Conservation (phyloP, 257 asterid species). For the Perilla frutescens region DNA sequence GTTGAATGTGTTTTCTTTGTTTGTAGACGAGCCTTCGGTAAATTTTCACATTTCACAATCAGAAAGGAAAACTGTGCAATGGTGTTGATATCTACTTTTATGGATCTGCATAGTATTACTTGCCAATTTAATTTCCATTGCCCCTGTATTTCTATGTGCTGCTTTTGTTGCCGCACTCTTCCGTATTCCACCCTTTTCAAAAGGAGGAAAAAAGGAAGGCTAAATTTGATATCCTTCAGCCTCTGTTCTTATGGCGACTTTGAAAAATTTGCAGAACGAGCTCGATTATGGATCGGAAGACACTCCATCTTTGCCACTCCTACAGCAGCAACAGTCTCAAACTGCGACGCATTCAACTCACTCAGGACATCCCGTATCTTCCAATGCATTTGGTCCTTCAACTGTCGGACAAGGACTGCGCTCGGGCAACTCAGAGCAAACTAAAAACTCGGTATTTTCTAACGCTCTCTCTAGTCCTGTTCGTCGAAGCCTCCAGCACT, state of each 20-base stretch:
- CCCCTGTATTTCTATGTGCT: no score
- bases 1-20: not conserved
- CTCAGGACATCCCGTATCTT: conserved; percentile 44
- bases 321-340: conserved; percentile 50
- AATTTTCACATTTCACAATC: not conserved
- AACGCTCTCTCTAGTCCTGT: conserved; percentile 69
- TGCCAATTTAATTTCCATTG: not conserved
- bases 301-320: conserved; percentile 47
- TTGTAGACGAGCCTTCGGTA: not conserved
- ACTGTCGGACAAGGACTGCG: conserved; percentile 50
- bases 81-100: not conserved
- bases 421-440: conserved; percentile 40
- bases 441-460: conserved; percentile 57
- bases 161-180: no score
- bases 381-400: conserved; percentile 51
- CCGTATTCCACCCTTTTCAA: no score
- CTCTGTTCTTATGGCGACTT: no score
- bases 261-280: conserved; percentile 50
- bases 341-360: conserved; percentile 39
- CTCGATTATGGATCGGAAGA: conserved; percentile 55
- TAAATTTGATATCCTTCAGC: no score
- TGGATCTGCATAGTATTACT: not conserved
- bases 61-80: not conserved
- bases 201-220: no score
- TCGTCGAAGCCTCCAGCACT: conserved; percentile 60